phyloP scores from a whole-genome alignment of 148 eudicot species.

The Nyssa sinensis region DNA sequence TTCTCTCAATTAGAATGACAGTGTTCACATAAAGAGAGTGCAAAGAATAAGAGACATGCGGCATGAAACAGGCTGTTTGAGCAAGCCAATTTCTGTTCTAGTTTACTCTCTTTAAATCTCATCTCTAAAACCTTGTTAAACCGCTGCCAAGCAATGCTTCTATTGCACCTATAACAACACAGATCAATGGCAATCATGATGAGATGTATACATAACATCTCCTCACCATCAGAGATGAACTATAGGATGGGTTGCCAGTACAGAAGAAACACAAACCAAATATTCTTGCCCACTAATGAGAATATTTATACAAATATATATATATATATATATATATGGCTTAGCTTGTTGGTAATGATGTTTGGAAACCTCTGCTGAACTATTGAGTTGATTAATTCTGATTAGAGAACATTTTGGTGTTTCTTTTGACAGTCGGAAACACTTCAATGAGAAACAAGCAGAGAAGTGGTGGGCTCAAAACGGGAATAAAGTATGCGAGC shows the following conservation, averaged over 20 bases:
- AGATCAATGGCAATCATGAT: too few species aligned
- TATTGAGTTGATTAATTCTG: neutral
- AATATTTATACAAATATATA: neutral
- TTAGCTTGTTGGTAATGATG: neutral
- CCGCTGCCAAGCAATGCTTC: neutral
- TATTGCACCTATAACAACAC: neutral
- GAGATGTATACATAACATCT: neutral
- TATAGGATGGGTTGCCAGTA: neutral
- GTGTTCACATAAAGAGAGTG: neutral
- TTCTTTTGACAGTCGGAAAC: slow-evolving; percentile 72
- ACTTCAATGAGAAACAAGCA: slow-evolving; percentile 82
- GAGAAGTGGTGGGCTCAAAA: slow-evolving; percentile 97
- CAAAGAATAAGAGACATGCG: neutral
- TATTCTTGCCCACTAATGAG: neutral
- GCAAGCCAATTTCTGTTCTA: neutral
- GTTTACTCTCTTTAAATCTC: too few species aligned
- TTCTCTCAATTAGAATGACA: too few species aligned
- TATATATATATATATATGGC: too few species aligned
- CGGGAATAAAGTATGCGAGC: slow-evolving; percentile 53
- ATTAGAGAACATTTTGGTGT: slow-evolving; percentile 6
- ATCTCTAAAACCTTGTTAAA: neutral
- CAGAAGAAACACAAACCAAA: neutral
- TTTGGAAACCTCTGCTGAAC: neutral
- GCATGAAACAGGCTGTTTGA: neutral
- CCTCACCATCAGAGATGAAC: neutral